phyloP scores from a whole-genome alignment of 2,329 filamentous ascomycete species.

The Cladosporium velox region DNA sequence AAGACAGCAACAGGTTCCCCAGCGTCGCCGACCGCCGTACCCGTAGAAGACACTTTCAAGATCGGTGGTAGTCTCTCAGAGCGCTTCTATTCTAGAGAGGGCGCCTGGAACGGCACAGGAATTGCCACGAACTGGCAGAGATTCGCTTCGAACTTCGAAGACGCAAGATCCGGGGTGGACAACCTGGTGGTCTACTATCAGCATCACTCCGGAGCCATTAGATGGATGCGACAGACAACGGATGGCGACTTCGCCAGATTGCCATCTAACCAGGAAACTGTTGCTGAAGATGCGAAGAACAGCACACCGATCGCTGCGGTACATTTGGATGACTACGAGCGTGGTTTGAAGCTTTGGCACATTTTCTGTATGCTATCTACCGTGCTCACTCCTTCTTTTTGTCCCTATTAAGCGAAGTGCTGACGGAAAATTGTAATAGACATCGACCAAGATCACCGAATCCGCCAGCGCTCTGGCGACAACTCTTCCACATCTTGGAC shows the following conservation, averaged over 20 bases:
- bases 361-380: too few relatives aligned
- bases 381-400: too few relatives aligned
- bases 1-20: too few relatives aligned
- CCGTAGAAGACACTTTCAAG: neutral
- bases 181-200: slow-evolving; percentile 1
- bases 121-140: neutral
- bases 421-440: neutral
- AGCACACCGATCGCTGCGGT: neutral
- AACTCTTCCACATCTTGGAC: neutral
- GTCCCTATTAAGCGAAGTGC: too few relatives aligned
- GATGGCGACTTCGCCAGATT: neutral
- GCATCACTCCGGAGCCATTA: neutral
- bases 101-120: slow-evolving; percentile 1
- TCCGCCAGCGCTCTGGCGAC: slow-evolving; percentile 1
- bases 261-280: neutral
- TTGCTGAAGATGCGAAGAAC: slow-evolving; percentile 2
- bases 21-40: too few relatives aligned
- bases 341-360: too few relatives aligned
- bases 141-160: neutral
- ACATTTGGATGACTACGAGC: neutral
- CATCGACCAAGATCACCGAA: neutral
- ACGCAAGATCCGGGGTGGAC: neutral
- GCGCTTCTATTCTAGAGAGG: neutral
- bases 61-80: neutral
- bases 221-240: neutral